Conservation (phyloP, 768 basidiomycete genomes). For the Lenzites betulinus region DNA sequence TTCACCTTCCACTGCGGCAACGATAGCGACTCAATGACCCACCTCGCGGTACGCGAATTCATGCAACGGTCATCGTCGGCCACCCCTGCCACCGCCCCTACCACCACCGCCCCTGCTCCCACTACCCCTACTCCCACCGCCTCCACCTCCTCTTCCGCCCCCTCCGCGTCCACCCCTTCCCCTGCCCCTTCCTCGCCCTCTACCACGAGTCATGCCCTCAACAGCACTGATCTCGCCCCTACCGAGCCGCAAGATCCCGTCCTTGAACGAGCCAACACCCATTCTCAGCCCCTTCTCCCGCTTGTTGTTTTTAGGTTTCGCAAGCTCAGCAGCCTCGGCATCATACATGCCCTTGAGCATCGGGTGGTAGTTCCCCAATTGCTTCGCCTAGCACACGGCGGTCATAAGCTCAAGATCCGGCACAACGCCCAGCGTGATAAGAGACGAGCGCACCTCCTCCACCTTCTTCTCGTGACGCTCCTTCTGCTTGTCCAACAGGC, state of each 20-base stretch:
- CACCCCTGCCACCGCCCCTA: slow-evolving; percentile 24
- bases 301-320: slow-evolving; percentile 38
- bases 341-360: slow-evolving; percentile 69
- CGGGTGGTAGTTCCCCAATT: slow-evolving; percentile 84
- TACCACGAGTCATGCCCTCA: slow-evolving; percentile 8
- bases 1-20: background rate
- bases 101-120: slow-evolving; percentile 18
- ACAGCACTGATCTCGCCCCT: slow-evolving; percentile 55
- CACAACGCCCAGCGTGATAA: background rate
- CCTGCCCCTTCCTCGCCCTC: slow-evolving; percentile 12
- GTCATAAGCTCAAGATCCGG: background rate
- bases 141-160: slow-evolving; percentile 26
- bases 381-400: slow-evolving; percentile 60
- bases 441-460: slow-evolving; percentile 58
- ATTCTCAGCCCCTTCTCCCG: slow-evolving; percentile 69
- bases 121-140: slow-evolving; percentile 11
- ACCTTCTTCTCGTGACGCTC: slow-evolving; percentile 55
- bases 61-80: background rate
- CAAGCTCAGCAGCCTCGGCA: slow-evolving; percentile 27
- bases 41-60: too few species aligned
- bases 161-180: slow-evolving; percentile 28
- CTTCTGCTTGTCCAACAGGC: slow-evolving; percentile 62
- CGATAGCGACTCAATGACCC: background rate
- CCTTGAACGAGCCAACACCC: slow-evolving; percentile 77
- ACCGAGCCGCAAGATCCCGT: slow-evolving; percentile 68